Percentiles rank a stretch among this genome's conserved stretches.
Evolutionary conservation across 352 stramenopile species (phyloP).

Genomic region (Globisporangium heterothallicum): DNA sequence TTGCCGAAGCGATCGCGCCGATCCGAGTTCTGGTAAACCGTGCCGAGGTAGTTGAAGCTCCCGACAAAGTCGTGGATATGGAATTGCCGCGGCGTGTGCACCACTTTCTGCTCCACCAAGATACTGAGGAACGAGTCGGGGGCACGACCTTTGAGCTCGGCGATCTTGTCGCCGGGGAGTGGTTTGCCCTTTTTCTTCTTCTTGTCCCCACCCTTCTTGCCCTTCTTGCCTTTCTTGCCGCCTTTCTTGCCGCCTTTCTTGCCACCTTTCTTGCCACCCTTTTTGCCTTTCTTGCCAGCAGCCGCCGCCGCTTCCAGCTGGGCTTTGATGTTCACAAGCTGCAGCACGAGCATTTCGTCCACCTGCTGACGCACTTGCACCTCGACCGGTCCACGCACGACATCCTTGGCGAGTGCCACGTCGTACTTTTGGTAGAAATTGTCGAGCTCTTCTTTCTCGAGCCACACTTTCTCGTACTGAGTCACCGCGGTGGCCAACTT

Average conservation of each 20-base stretch:
- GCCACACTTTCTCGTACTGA: constrained; percentile 86
- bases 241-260: constrained; percentile 55
- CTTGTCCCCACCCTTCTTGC: constrained; percentile 38
- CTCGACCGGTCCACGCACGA: constrained; percentile 84
- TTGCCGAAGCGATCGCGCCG: constrained; percentile 65
- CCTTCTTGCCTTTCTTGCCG: constrained; percentile 41
- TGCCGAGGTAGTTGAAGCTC: constrained; percentile 90
- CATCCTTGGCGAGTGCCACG: constrained; percentile 86
- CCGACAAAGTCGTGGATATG: constrained; percentile 84
- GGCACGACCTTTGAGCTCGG: constrained; percentile 86
- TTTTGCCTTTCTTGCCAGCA: constrained; percentile 73
- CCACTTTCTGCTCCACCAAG: constrained; percentile 87
- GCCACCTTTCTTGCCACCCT: constrained; percentile 54
- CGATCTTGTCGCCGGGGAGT: constrained; percentile 89
- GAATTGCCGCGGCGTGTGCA: constrained; percentile 49
- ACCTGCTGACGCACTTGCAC: constrained; percentile 86
- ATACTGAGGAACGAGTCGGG: constrained; percentile 87
- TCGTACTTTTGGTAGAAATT: constrained; percentile 95
- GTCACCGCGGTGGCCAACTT: constrained; percentile 52
- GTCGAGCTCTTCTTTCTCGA: constrained; percentile 81
- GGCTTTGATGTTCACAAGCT: constrained; percentile 92
- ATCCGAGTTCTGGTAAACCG: constrained; percentile 57
- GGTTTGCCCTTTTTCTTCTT: constrained; percentile 77
- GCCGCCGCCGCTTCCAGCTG: constrained; percentile 72
- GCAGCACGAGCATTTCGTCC: constrained; percentile 92